phyloP scores from a whole-genome alignment of 2,329 filamentous ascomycete genomes.

The Macrophomina pseudophaseolina region DNA sequence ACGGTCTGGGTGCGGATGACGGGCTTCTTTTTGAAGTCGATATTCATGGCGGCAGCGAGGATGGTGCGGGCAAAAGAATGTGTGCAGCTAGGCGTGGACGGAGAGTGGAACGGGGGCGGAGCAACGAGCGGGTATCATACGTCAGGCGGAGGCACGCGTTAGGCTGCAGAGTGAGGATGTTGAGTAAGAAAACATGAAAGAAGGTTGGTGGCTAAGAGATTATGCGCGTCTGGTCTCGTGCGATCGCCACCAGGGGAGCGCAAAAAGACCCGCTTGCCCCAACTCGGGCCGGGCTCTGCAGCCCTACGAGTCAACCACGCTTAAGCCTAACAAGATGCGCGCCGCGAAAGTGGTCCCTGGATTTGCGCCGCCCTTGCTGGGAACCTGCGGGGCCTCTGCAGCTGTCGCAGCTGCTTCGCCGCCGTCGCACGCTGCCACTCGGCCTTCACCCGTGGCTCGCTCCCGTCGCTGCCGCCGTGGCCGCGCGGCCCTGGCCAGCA shows the following conservation, averaged over 20 bases:
- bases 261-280: constrained; percentile 22
- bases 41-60: constrained; percentile 21
- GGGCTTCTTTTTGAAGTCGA: constrained; percentile 27
- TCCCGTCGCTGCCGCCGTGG: not conserved
- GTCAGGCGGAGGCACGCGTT: constrained; percentile 15
- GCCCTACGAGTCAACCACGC: constrained; percentile 19
- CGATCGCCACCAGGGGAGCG: constrained; percentile 23
- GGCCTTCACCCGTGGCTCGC: not conserved
- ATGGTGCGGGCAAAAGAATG: constrained; percentile 21
- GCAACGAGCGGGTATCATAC: constrained; percentile 24
- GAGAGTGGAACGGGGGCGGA: constrained; percentile 7
- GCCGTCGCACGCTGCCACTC: not conserved
- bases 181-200: constrained; percentile 23
- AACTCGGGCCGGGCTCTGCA: constrained; percentile 18
- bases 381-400: not conserved
- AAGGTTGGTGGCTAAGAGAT: constrained; percentile 21
- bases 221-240: constrained; percentile 23
- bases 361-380: constrained; percentile 14
- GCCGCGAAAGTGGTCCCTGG: constrained; percentile 13
- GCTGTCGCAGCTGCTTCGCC: not conserved
- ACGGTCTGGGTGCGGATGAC: constrained; percentile 23
- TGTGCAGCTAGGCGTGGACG: constrained; percentile 6
- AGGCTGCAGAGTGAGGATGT: constrained; percentile 5
- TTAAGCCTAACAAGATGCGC: not conserved
- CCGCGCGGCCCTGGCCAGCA: constrained; percentile 16